Percentiles rank a stretch among this genome's conserved stretches.
phyloP scores from a whole-genome alignment of 306 rosid species.

The Cucurbita moschata region DNA sequence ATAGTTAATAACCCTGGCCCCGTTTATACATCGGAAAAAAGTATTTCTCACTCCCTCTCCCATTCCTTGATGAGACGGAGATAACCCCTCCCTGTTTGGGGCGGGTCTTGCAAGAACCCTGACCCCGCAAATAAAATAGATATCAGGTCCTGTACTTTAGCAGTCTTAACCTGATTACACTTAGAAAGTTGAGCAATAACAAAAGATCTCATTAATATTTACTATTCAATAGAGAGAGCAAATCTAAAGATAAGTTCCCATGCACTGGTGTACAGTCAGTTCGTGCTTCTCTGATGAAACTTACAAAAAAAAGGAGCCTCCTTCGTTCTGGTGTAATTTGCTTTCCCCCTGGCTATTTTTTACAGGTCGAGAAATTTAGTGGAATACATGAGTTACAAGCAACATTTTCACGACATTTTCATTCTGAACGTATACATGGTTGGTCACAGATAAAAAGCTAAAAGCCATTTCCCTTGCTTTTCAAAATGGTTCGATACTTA shows the following conservation, averaged over 20 bases:
- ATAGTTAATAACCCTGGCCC: no score
- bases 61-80: no score
- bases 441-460: constrained; percentile 1
- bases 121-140: no score
- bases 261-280: not conserved
- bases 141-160: no score
- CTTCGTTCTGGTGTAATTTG: not conserved
- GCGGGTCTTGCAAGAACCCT: no score
- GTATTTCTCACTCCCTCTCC: no score
- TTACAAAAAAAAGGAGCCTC: not conserved
- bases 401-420: not conserved
- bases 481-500: constrained; percentile 11
- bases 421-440: not conserved
- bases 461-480: constrained; percentile 10
- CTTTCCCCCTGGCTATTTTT: not conserved
- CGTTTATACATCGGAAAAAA: no score
- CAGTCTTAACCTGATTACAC: not conserved
- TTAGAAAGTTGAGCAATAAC: not conserved
- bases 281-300: not conserved
- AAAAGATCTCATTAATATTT: not conserved
- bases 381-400: not conserved
- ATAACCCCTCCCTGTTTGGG: no score
- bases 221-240: not conserved
- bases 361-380: not conserved
- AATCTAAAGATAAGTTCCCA: not conserved